Evolutionary conservation across 2,329 filamentous ascomycete genomes (phyloP).

Genomic region (Acarospora socialis): DNA sequence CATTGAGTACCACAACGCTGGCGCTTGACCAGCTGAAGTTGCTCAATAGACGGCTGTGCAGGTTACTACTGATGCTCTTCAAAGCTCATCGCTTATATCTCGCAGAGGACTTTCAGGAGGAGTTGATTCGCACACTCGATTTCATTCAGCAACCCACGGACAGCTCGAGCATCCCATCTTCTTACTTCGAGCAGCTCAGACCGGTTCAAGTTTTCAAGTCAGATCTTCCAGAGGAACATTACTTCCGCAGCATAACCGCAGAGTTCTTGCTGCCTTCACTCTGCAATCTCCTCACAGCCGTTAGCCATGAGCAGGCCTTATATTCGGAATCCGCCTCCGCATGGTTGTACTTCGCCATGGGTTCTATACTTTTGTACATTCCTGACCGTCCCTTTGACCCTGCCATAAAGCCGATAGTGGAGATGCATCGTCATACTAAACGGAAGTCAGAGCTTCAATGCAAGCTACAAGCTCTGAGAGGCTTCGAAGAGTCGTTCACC

Average conservation of each 20-base stretch:
- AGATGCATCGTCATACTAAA: slow-evolving; percentile 44
- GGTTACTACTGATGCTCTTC: too few relatives aligned
- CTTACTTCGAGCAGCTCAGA: too few relatives aligned
- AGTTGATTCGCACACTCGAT: too few relatives aligned
- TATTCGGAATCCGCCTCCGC: slow-evolving; percentile 50
- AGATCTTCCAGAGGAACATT: background rate
- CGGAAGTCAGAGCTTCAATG: slow-evolving; percentile 40
- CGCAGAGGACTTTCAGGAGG: too few relatives aligned
- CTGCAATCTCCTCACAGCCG: background rate
- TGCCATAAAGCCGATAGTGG: slow-evolving; percentile 45
- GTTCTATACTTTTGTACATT: slow-evolving; percentile 64
- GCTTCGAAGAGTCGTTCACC: slow-evolving; percentile 54
- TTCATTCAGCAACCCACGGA: too few relatives aligned
- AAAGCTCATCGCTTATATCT: too few relatives aligned
- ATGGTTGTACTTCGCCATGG: slow-evolving; percentile 63
- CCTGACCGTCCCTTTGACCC: slow-evolving; percentile 82
- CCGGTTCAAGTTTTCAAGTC: background rate
- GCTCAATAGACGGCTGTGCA: too few relatives aligned
- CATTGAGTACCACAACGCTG: too few relatives aligned
- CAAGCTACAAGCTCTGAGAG: slow-evolving; percentile 45
- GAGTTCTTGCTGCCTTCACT: slow-evolving; percentile 25
- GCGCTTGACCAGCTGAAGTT: too few relatives aligned
- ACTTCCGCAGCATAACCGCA: slow-evolving; percentile 11
- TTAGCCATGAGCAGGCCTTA: too few relatives aligned
- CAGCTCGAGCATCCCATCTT: too few relatives aligned